Conservation (phyloP, 331 rosid genomes). For the Spiraea crenata region DNA sequence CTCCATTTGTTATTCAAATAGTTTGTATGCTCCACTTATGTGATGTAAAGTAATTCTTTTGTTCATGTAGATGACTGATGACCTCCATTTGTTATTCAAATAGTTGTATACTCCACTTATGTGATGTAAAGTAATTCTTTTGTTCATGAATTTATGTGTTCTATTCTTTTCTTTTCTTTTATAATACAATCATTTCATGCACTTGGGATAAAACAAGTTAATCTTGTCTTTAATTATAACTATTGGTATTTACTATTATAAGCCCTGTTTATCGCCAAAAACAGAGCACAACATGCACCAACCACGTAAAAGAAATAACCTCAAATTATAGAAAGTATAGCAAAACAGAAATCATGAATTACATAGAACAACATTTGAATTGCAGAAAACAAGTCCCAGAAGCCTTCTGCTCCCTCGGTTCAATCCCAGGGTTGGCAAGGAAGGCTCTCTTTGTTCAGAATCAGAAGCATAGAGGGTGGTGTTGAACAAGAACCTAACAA, state of each 20-base stretch:
- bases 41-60: no score
- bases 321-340: background rate
- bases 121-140: background rate
- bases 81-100: constrained; percentile 1
- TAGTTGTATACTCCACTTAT: background rate
- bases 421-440: background rate
- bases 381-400: constrained; percentile 10
- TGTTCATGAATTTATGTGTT: background rate
- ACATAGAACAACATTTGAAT: background rate
- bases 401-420: background rate
- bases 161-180: constrained; percentile 4
- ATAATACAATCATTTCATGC: background rate
- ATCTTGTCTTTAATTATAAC: no score
- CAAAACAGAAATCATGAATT: background rate
- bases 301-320: background rate
- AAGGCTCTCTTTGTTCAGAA: constrained; percentile 7
- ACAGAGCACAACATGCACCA: background rate
- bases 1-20: no score
- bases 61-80: no score
- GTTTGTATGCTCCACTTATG: no score
- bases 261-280: background rate
- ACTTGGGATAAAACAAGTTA: background rate
- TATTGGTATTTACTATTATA: background rate
- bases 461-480: constrained; percentile 11
- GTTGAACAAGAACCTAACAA: background rate